These are phyloP conservation scores for Vigna reflexopilosa DNA, from an alignment of 306 rosid genomes.

Conservation along the genomic window DNA sequence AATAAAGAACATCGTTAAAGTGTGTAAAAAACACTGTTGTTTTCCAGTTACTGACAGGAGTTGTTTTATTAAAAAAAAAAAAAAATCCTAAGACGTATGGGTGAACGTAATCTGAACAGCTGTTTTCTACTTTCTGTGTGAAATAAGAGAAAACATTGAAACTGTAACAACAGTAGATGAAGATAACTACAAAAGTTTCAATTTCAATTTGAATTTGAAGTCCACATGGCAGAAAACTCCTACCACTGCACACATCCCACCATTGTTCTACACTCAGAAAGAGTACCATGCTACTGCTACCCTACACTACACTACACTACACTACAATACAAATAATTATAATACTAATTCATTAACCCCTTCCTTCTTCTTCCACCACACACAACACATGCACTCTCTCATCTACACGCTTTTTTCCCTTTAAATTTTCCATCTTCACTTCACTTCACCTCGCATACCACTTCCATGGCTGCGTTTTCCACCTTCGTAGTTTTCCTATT, in stretches of 20 bases:
- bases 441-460: background rate
- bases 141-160: background rate
- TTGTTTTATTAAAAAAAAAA: background rate
- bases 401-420: conserved; percentile 14
- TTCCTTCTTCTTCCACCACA: background rate
- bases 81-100: background rate
- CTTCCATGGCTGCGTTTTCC: conserved; percentile 51
- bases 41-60: background rate
- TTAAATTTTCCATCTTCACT: conserved; percentile 40
- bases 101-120: conserved; percentile 23
- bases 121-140: conserved; percentile 9
- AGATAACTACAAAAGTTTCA: background rate
- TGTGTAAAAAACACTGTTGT: background rate
- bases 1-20: too few species aligned
- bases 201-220: background rate
- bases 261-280: background rate
- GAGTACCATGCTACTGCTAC: background rate
- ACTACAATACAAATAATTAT: background rate
- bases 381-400: background rate
- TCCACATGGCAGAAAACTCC: background rate
- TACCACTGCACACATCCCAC: too few species aligned
- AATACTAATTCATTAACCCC: background rate
- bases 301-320: background rate
- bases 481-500: conserved; percentile 7
- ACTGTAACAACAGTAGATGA: background rate